Conservation (phyloP, 2,329 filamentous ascomycete genomes). For the Thielaviopsis populi region DNA sequence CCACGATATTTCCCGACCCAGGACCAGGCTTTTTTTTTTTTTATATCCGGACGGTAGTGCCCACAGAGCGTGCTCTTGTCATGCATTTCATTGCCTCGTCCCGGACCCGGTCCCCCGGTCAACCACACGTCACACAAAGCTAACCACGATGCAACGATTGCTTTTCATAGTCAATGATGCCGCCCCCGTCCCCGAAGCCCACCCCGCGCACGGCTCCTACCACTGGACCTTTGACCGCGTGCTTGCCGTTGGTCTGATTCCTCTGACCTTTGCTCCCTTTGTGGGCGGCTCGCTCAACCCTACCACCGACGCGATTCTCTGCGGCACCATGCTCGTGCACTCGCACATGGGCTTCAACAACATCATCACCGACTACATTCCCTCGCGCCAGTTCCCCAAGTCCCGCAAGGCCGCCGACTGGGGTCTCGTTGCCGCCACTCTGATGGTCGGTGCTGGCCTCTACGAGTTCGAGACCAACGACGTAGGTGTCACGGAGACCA, state of each 20-base stretch:
- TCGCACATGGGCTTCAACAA: constrained; percentile 93
- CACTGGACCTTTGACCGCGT: constrained; percentile 96
- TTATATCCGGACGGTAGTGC: not conserved
- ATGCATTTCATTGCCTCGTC: no score
- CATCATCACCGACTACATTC: constrained; percentile 83
- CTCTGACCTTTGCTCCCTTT: constrained; percentile 80
- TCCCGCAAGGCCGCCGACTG: constrained; percentile 55
- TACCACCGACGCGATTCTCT: constrained; percentile 69
- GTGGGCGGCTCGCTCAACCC: constrained; percentile 85
- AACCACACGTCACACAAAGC: constrained; percentile 7
- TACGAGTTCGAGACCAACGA: constrained; percentile 99
- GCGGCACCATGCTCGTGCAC: constrained; percentile 72
- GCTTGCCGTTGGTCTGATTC: constrained; percentile 66
- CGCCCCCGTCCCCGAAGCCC: constrained; percentile 54
- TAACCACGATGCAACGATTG: not conserved
- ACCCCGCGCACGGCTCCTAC: constrained; percentile 79
- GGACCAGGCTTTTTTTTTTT: not conserved
- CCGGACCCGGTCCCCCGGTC: no score
- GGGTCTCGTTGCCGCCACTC: constrained; percentile 63
- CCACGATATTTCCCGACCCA: not conserved
- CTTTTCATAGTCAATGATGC: constrained; percentile 63
- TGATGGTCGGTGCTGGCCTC: constrained; percentile 70
- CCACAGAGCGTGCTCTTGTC: not conserved
- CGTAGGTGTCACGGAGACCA: constrained; percentile 77
- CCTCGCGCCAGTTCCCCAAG: constrained; percentile 51